A percentile compares a stretch with the other conserved stretches of the same genome.
phyloP scores from a whole-genome alignment of 176 grass and related monocot species.

The Triticum turgidum region DNA sequence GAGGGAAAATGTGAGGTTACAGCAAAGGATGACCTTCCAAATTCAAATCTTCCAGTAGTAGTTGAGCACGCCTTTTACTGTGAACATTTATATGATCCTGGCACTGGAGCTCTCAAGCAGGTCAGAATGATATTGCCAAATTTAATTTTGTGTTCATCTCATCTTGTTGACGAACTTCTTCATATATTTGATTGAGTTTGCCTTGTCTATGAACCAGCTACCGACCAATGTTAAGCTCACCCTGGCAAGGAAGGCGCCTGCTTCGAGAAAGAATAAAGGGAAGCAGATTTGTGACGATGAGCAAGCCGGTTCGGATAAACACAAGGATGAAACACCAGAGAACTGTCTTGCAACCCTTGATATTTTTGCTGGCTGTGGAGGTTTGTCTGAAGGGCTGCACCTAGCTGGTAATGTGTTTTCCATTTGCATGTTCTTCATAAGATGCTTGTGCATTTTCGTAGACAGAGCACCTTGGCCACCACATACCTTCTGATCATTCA shows the following conservation, averaged over 20 bases:
- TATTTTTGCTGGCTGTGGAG: constrained; percentile 81
- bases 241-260: constrained; percentile 23
- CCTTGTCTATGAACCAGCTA: constrained; percentile 37
- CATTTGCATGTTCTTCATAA: background rate
- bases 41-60: constrained; percentile 46
- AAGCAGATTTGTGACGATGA: constrained; percentile 51
- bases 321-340: constrained; percentile 30
- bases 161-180: background rate
- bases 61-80: constrained; percentile 66
- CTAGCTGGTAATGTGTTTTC: constrained; percentile 49
- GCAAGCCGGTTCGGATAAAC: constrained; percentile 31
- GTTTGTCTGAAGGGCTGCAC: constrained; percentile 70
- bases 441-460: constrained; percentile 11
- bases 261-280: constrained; percentile 63
- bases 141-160: background rate
- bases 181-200: background rate
- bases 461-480: background rate
- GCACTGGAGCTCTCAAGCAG: constrained; percentile 57
- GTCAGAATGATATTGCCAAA: constrained; percentile 25
- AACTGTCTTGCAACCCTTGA: constrained; percentile 64
- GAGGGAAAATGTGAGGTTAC: constrained; percentile 71
- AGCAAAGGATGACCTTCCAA: constrained; percentile 45
- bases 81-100: constrained; percentile 69
- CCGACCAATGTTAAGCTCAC: constrained; percentile 38
- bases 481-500: constrained; percentile 24